These are phyloP conservation scores for Adansonia madagascariensis DNA, from an alignment of 441 rosid species.

Conservation along the genomic window DNA sequence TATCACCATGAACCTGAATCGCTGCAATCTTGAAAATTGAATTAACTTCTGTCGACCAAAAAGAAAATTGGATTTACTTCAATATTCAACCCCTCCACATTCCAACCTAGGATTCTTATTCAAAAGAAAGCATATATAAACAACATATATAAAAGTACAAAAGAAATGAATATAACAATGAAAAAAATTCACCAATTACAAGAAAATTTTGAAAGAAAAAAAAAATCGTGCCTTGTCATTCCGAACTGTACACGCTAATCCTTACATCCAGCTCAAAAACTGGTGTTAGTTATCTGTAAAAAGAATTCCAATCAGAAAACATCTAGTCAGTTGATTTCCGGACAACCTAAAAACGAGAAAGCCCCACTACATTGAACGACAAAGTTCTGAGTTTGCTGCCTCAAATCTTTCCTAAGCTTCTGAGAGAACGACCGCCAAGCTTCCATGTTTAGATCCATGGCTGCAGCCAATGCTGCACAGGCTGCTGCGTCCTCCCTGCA, in stretches of 20 bases:
- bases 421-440: constrained; percentile 76
- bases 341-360: too few relatives aligned
- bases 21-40: neutral
- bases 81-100: neutral
- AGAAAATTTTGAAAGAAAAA: too few relatives aligned
- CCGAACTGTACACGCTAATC: too few relatives aligned
- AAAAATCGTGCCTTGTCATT: too few relatives aligned
- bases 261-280: too few relatives aligned
- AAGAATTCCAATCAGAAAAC: neutral
- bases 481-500: constrained; percentile 97
- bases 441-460: constrained; percentile 85
- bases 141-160: too few relatives aligned
- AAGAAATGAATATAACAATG: neutral
- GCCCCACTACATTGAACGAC: constrained; percentile 47
- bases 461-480: constrained; percentile 81
- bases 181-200: too few relatives aligned
- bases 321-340: neutral
- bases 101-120: constrained; percentile 29
- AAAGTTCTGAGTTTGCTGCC: constrained; percentile 61
- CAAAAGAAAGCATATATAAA: neutral
- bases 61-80: neutral
- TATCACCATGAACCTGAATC: neutral
- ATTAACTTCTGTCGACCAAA: too few relatives aligned
- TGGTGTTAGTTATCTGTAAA: too few relatives aligned
- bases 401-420: constrained; percentile 79